Base-by-base conservation (phyloP, 148 eudicot genomes). In the Pouteria glomerata region DNA sequence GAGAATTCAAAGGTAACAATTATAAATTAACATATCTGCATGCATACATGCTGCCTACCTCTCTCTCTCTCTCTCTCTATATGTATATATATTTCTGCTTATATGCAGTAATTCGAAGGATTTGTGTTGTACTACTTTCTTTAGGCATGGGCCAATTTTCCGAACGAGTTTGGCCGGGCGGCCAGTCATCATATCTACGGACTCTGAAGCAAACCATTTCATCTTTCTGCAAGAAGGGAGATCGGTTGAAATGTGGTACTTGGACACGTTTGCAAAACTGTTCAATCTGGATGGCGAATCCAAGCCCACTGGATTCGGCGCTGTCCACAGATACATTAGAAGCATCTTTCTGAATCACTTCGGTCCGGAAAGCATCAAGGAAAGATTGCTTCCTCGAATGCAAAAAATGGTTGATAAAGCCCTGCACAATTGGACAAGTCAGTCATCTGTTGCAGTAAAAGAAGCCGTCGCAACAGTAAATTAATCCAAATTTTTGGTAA, bases 211-310 rank as follows among this genome's bases (percentile, higher is more conserved):
- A 48, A 84, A 84, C 52, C 65, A 65, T 8, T 78, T 75, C 72
- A 42, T 84, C 31, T 66, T 84, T 10, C 77, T 77, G 18, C 84
- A 83, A 80, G 87, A 83, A 73, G 87, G 87, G 12, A 69, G 52
- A 67, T 29, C 71, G 15, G 84, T 73, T 27, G 87, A 81, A 37
- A 69, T 78, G 73, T 84, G 84, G 87, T 81, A 84, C 72, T 50
- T 81, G 53, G 80, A 78, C 76, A 75, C 87, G 29, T 84, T 81
- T 18, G 76, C 80, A 21, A 73, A 81, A 67, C 55, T 81, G 3
- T 84, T 81, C 73, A 81, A 71, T 2, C 81, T 74, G 45, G 84
- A 74, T 8, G 84, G 84, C 0, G 81, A 77, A 72, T 61, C 37
- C 10, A 76, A 78, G 70, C 68, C 76, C 19, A 76, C 51, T 52